These are phyloP conservation scores for Dacryopinax spathularia DNA, from an alignment of 768 basidiomycete genomes.

Conservation along the genomic window DNA sequence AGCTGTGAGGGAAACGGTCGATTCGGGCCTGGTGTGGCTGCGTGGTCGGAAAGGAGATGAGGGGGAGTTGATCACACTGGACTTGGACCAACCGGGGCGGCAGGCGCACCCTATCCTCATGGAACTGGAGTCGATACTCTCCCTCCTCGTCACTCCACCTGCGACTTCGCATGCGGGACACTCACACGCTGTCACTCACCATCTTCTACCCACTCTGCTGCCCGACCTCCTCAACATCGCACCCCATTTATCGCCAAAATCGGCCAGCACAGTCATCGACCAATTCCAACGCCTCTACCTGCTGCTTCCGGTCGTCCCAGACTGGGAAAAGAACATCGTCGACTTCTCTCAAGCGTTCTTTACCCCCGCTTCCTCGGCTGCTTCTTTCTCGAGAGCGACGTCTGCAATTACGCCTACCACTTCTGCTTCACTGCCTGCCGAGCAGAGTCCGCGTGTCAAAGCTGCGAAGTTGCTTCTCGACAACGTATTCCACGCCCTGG, in stretches of 20 bases:
- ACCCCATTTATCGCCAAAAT: conserved; percentile 18
- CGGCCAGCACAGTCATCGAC: conserved; percentile 14
- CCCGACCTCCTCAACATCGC: conserved; percentile 23
- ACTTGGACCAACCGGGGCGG: too few species aligned
- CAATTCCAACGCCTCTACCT: conserved; percentile 14
- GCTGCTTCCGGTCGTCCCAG: conserved; percentile 15
- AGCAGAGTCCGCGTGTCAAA: conserved; percentile 14
- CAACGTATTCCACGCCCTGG: conserved; percentile 19
- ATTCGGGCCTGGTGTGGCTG: too few species aligned
- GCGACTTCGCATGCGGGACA: neutral
- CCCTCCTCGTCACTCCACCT: neutral
- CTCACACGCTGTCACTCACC: neutral
- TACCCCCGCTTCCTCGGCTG: conserved; percentile 14
- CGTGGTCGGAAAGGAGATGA: too few species aligned
- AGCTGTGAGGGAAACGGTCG: too few species aligned
- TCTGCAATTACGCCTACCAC: neutral
- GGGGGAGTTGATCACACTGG: too few species aligned
- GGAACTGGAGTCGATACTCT: neutral
- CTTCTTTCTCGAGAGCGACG: neutral
- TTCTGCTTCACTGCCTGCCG: neutral
- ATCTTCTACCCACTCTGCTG: conserved; percentile 10
- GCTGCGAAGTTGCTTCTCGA: neutral
- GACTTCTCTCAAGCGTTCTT: conserved; percentile 12
- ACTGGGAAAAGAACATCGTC: conserved; percentile 16
- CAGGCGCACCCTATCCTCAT: neutral